Conservation (phyloP, 2,329 filamentous ascomycete genomes). For the Thermothelomyces thermophilus region DNA sequence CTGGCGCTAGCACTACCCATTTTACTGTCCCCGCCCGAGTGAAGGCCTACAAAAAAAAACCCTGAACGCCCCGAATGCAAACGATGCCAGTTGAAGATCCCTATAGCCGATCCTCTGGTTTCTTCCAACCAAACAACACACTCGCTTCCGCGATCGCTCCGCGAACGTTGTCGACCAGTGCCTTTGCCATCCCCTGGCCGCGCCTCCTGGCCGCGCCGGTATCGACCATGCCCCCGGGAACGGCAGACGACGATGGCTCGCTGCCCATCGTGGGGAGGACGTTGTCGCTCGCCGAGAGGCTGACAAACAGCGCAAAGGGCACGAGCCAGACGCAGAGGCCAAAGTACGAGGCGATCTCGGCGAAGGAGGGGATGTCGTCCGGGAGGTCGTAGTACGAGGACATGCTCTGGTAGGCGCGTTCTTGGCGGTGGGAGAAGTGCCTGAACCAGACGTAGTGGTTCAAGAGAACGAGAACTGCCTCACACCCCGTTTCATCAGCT, state of each 20-base stretch:
- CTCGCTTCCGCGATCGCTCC: constrained; percentile 45
- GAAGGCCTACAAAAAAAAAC: too few species aligned
- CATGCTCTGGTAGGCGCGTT: constrained; percentile 49
- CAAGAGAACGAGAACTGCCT: constrained; percentile 67
- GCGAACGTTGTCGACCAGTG: constrained; percentile 53
- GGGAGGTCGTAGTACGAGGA: constrained; percentile 57
- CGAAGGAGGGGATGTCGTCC: constrained; percentile 68
- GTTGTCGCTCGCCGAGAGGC: constrained; percentile 88
- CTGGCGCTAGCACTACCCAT: too few species aligned
- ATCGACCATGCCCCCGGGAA: constrained; percentile 28
- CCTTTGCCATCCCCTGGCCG: constrained; percentile 59
- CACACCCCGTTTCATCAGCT: constrained; percentile 2
- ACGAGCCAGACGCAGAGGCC: constrained; percentile 95
- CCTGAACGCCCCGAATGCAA: background rate
- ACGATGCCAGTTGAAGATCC: background rate
- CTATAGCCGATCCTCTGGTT: constrained; percentile 27
- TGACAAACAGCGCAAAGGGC: constrained; percentile 91
- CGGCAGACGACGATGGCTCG: constrained; percentile 43
- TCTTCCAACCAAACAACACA: constrained; percentile 36
- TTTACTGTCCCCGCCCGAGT: too few species aligned
- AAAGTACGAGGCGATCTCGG: constrained; percentile 93
- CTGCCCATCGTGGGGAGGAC: constrained; percentile 88
- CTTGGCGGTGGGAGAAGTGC: constrained; percentile 68
- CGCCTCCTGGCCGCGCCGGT: constrained; percentile 41
- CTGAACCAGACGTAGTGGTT: constrained; percentile 97